Evolutionary conservation across 768 basidiomycete genomes (phyloP), one percentile per base, ranked within the genome.

Genomic region (Ramaria sp.): DNA sequence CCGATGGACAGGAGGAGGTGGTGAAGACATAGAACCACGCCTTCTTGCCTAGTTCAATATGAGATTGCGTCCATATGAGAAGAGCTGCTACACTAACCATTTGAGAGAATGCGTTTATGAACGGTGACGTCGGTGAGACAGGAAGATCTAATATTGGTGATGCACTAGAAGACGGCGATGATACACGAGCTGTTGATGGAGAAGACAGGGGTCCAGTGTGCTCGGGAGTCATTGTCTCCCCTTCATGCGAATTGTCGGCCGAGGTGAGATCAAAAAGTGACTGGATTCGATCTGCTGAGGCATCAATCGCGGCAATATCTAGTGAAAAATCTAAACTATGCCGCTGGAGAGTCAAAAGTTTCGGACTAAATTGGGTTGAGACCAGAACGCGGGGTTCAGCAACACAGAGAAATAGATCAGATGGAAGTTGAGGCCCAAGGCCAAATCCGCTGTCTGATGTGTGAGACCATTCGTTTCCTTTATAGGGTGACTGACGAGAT

Each of bases 311-410:
- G 37, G 74, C 81, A 7, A 82, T 60, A 45, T 69, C 71, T 37
- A 84, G 63, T 4, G 67, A 69, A 4, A 71, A 67, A 15, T 75
- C 71, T 42, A 85, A 64, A 42, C 82, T 82, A 53, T 79, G 75
- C 3, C 74, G 69, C 58, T 84, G 77, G 33, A 84, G 63, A 24
- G 70, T 68, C 20, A 81, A 78, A 52, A 75, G 72, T 59, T 77
- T 76, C 5, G 85, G 84, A 66, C 78, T 79, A 63, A 87, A 81
- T 49, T 74, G 72, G 46, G 78, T 70, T 12, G 77, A 78, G n/a
- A 75, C 71, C 37, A 64, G 65, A 39, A 81, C 68, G 51, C 72
- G 68, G 47, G 68, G 62, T 6, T 76, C 73, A 7, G 79, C 76
- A 17, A 80, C 69, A 53, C 68, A 68, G 15, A 85, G 60, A 60